Percentiles rank a stretch among this genome's conserved stretches.
These are phyloP conservation scores for Carex myosuroides DNA, from an alignment of 176 grass and related monocot species.

Conservation along the genomic window DNA sequence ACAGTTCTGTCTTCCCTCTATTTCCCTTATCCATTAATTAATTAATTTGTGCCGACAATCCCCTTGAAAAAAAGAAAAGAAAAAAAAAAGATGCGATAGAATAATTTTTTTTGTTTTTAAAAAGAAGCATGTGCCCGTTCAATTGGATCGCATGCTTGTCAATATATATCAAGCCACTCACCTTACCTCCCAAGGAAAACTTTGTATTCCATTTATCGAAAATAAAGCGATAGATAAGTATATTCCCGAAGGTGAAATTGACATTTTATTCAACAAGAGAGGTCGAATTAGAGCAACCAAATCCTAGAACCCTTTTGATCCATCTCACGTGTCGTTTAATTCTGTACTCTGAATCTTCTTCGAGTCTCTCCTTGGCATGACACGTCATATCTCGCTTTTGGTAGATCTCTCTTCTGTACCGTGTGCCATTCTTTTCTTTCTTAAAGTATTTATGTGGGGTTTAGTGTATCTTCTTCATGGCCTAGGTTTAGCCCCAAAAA, in stretches of 20 bases:
- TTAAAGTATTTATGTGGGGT: neutral
- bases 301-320: too few species aligned
- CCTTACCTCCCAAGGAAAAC: neutral
- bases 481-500: neutral
- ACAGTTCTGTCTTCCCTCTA: too few species aligned
- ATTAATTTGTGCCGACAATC: too few species aligned
- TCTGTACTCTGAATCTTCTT: neutral
- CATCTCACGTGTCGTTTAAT: neutral
- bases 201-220: neutral
- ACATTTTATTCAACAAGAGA: neutral
- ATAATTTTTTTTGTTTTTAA: too few species aligned
- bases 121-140: too few species aligned
- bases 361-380: neutral
- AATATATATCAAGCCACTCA: neutral
- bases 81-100: too few species aligned
- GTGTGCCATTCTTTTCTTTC: neutral
- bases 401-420: neutral
- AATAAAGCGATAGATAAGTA: neutral
- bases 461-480: neutral
- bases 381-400: neutral
- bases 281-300: neutral
- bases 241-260: neutral
- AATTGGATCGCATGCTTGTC: neutral
- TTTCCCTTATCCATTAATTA: too few species aligned
- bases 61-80: too few species aligned